phyloP scores from a whole-genome alignment of 805 yeast genomes.

The Kazachstania kunashirensis region DNA sequence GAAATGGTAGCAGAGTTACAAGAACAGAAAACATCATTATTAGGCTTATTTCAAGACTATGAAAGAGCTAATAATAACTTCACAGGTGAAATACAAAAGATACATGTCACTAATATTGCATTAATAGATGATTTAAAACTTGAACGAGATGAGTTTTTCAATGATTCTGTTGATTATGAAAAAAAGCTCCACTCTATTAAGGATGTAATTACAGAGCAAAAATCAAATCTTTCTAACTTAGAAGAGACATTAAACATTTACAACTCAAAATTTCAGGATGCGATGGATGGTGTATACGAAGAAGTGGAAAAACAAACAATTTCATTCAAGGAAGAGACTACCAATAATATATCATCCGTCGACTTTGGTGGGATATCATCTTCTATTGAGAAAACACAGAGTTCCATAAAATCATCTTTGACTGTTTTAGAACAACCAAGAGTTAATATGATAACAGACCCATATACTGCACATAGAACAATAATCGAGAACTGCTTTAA shows the following conservation, averaged over 20 bases:
- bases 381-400: not conserved
- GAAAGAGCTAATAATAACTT: slow-evolving; percentile 11
- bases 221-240: not conserved
- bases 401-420: not conserved
- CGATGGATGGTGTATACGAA: not conserved
- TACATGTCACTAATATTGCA: slow-evolving; percentile 10
- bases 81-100: slow-evolving; percentile 10
- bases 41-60: slow-evolving; percentile 13
- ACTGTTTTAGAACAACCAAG: not conserved
- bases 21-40: slow-evolving; percentile 7
- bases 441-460: not conserved
- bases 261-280: not conserved
- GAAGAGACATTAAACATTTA: not conserved
- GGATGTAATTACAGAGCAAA: slow-evolving; percentile 11
- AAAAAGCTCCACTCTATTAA: slow-evolving; percentile 9
- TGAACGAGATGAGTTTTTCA: slow-evolving; percentile 12
- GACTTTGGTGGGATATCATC: not conserved
- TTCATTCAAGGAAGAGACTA: too few relatives aligned
- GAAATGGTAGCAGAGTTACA: slow-evolving; percentile 2
- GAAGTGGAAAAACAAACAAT: too few relatives aligned
- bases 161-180: slow-evolving; percentile 12
- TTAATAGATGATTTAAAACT: slow-evolving; percentile 8
- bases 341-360: not conserved
- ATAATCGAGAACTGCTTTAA: slow-evolving; percentile 2
- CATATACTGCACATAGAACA: slow-evolving; percentile 1